These are phyloP conservation scores for Sporisorium graminicola DNA, from an alignment of 1,284 basidiomycete species.

Conservation along the genomic window DNA sequence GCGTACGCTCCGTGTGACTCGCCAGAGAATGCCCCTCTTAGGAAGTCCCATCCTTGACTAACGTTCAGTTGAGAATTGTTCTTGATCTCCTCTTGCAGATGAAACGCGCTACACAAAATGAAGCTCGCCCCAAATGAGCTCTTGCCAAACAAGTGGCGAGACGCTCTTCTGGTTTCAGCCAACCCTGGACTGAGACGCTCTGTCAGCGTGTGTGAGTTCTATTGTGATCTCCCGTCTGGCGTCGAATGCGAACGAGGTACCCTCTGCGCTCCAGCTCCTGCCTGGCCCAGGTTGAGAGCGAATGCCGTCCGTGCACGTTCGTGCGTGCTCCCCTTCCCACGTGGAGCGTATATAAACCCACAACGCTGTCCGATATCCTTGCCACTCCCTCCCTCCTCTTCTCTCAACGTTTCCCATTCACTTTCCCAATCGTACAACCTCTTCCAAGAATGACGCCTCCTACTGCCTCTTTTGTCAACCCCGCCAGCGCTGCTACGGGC, in stretches of 20 bases:
- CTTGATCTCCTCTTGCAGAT: neutral
- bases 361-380: neutral
- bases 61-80: neutral
- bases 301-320: conserved; percentile 5
- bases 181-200: neutral
- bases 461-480: conserved; percentile 48
- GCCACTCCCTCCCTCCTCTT: neutral
- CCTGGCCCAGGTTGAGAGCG: neutral
- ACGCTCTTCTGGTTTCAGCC: neutral
- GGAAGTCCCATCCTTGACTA: neutral
- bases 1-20: neutral
- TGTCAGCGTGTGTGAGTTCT: too few species aligned
- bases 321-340: conserved; percentile 15
- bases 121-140: neutral
- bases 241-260: neutral
- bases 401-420: neutral
- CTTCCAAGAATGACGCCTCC: conserved; percentile 55
- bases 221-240: neutral
- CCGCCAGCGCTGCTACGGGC: neutral
- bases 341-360: conserved; percentile 10
- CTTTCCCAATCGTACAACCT: neutral
- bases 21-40: neutral
- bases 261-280: too few species aligned
- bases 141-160: neutral
- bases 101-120: neutral